Conservation (phyloP, 2,329 filamentous ascomycete species). For the Apiospora arundinis region DNA sequence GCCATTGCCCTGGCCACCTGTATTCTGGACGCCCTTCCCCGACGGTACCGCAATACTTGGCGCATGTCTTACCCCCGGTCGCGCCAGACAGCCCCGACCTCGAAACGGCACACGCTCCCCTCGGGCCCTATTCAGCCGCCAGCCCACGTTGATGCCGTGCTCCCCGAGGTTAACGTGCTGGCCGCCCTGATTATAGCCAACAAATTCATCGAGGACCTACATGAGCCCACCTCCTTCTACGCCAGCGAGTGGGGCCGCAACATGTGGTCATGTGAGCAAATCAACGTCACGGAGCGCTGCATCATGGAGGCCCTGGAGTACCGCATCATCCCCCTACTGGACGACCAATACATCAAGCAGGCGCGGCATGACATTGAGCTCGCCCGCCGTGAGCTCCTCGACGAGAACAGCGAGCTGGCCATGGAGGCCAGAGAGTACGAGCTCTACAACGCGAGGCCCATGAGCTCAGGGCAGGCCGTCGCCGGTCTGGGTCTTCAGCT, state of each 20-base stretch:
- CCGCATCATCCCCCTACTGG: slow-evolving; percentile 66
- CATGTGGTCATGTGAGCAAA: slow-evolving; percentile 65
- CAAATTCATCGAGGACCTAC: slow-evolving; percentile 69
- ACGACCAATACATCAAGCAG: slow-evolving; percentile 61
- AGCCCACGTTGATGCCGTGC: slow-evolving; percentile 64
- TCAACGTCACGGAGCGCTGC: slow-evolving; percentile 68
- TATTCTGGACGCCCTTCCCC: slow-evolving; percentile 69
- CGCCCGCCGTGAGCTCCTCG: slow-evolving; percentile 50
- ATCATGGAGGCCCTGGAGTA: slow-evolving; percentile 70
- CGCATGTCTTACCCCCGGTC: slow-evolving; percentile 62
- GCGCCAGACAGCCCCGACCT: slow-evolving; percentile 31
- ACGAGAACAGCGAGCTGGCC: slow-evolving; percentile 32
- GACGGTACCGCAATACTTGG: slow-evolving; percentile 68
- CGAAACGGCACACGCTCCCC: slow-evolving; percentile 54
- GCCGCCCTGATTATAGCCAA: slow-evolving; percentile 67
- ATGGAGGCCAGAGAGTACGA: slow-evolving; percentile 26
- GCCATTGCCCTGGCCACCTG: slow-evolving; percentile 69
- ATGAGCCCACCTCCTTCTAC: slow-evolving; percentile 61
- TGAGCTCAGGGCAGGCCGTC: slow-evolving; percentile 47
- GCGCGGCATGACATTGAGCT: slow-evolving; percentile 70
- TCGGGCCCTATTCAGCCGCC: slow-evolving; percentile 41
- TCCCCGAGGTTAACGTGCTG: slow-evolving; percentile 68
- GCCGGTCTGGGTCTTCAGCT: slow-evolving; percentile 47
- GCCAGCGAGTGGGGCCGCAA: slow-evolving; percentile 58
- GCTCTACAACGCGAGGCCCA: slow-evolving; percentile 42